Conservation (phyloP, 176 grass and related monocot genomes). For the Eremochloa ophiuroides region DNA sequence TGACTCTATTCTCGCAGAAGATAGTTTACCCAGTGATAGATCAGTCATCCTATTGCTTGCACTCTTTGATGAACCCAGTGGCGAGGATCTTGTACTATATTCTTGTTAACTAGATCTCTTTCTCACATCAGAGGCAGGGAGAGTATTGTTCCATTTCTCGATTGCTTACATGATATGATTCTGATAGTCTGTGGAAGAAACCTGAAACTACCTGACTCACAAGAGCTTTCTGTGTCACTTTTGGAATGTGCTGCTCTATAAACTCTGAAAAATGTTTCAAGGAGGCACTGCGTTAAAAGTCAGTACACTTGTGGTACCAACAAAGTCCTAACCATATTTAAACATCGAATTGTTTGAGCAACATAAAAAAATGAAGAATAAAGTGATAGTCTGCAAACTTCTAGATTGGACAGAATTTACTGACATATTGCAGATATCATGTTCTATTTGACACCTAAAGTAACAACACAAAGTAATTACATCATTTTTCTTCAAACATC, state of each 20-base stretch:
- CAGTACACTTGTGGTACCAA: neutral
- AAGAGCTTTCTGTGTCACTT: slow-evolving; percentile 45
- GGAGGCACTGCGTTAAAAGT: neutral
- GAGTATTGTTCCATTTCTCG: slow-evolving; percentile 47
- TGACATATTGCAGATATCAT: neutral
- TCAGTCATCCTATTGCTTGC: slow-evolving; percentile 74
- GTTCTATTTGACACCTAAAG: neutral
- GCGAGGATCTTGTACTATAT: slow-evolving; percentile 56
- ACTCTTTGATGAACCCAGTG: slow-evolving; percentile 58
- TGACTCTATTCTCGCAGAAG: slow-evolving; percentile 68
- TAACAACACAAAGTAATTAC: neutral
- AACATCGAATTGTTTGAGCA: neutral
- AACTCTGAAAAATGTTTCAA: slow-evolving; percentile 37
- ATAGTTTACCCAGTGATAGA: slow-evolving; percentile 48
- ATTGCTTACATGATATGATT: slow-evolving; percentile 69
- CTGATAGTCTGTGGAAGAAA: slow-evolving; percentile 75
- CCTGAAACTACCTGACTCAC: slow-evolving; percentile 45
- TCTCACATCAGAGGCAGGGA: slow-evolving; percentile 49
- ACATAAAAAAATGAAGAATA: neutral
- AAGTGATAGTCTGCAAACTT: slow-evolving; percentile 11
- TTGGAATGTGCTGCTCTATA: slow-evolving; percentile 36
- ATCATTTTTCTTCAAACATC: neutral
- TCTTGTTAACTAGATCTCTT: slow-evolving; percentile 56
- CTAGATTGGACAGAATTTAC: neutral
- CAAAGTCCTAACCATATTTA: neutral